phyloP scores from a whole-genome alignment of 129 eudicot genomes.

The Solidago caesia region DNA sequence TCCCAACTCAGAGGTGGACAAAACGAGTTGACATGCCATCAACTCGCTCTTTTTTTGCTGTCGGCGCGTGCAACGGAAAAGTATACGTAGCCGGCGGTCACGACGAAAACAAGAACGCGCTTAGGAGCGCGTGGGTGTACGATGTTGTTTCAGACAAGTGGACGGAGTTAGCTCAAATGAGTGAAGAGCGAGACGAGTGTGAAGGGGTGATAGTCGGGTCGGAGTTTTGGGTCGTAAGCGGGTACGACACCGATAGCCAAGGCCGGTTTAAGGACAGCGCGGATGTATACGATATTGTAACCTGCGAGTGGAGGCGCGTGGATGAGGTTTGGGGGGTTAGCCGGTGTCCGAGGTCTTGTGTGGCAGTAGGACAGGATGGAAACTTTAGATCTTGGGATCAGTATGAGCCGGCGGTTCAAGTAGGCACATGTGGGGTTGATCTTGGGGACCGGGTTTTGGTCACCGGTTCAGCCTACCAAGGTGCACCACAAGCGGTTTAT shows the following conservation, averaged over 20 bases:
- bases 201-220: slow-evolving; percentile 60
- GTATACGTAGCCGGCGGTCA: slow-evolving; percentile 80
- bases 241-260: slow-evolving; percentile 66
- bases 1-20: slow-evolving; percentile 65
- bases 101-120: slow-evolving; percentile 74
- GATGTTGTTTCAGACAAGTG: slow-evolving; percentile 53
- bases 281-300: slow-evolving; percentile 37
- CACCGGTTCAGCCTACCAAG: slow-evolving; percentile 62
- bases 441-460: slow-evolving; percentile 51
- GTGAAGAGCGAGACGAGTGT: slow-evolving; percentile 86
- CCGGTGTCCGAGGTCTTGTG: slow-evolving; percentile 71
- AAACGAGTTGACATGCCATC: slow-evolving; percentile 66
- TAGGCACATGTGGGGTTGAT: slow-evolving; percentile 60
- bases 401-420: slow-evolving; percentile 42
- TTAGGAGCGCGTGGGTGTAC: slow-evolving; percentile 55
- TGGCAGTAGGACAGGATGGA: slow-evolving; percentile 45
- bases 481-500: slow-evolving; percentile 51
- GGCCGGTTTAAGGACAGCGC: slow-evolving; percentile 62
- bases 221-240: slow-evolving; percentile 74
- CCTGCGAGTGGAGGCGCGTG: slow-evolving; percentile 67
- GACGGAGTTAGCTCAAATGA: slow-evolving; percentile 75
- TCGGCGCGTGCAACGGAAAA: slow-evolving; percentile 47
- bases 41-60: slow-evolving; percentile 65
- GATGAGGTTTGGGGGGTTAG: slow-evolving; percentile 56
- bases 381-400: slow-evolving; percentile 52